These are phyloP conservation scores for Aquilaria sinensis DNA, from an alignment of 345 rosid species.

Conservation along the genomic window DNA sequence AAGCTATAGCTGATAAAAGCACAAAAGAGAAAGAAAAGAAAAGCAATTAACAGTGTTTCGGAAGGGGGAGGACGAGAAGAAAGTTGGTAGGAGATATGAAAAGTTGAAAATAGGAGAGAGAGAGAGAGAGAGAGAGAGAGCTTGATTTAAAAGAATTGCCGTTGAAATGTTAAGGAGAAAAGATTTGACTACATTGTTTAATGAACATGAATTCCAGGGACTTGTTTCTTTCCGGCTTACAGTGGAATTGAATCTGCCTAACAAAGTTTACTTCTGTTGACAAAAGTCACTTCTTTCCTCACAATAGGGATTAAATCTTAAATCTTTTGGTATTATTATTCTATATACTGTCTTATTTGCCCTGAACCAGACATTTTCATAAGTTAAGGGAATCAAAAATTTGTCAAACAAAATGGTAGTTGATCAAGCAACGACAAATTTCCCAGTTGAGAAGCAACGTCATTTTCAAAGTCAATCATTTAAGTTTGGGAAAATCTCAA, in stretches of 20 bases:
- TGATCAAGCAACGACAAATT: no score
- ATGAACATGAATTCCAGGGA: neutral
- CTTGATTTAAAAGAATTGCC: neutral
- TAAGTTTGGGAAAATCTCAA: no score
- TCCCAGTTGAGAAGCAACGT: no score
- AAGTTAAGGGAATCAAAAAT: no score
- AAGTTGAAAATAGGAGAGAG: no score
- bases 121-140: neutral
- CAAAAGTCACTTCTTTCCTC: no score
- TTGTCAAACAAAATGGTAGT: no score
- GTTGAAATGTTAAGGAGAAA: neutral
- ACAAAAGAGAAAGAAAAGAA: neutral
- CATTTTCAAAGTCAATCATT: no score
- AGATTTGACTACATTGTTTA: neutral
- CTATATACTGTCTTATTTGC: neutral
- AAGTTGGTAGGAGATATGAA: neutral
- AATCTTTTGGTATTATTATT: neutral
- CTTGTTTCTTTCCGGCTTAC: neutral
- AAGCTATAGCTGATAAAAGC: slow-evolving; percentile 21
- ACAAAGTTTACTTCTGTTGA: neutral
- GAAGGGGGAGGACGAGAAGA: neutral
- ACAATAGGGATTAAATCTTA: no score
- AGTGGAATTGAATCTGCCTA: neutral
- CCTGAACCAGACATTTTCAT: no score
- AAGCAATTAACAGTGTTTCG: slow-evolving; percentile 9